Percentiles rank a stretch among this genome's conserved stretches.
These are phyloP conservation scores for Quercus phellos DNA, from an alignment of 331 rosid species.

Conservation along the genomic window DNA sequence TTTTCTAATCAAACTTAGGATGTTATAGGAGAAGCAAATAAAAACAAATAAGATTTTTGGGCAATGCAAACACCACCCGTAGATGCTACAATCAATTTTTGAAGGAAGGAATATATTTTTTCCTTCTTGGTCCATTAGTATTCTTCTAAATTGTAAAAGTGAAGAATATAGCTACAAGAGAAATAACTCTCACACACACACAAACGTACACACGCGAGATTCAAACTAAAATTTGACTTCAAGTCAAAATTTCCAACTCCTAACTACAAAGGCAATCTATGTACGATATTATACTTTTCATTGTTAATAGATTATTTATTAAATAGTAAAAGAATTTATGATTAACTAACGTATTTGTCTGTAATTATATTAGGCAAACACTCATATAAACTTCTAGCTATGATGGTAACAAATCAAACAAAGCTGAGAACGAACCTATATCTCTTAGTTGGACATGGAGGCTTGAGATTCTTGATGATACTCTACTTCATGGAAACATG, in stretches of 20 bases:
- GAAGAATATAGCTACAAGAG: not conserved
- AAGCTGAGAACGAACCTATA: constrained; percentile 38
- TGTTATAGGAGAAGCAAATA: too few relatives aligned
- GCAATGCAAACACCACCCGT: too few relatives aligned
- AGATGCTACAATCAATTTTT: not conserved
- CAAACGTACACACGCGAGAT: too few relatives aligned
- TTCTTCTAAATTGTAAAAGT: constrained; percentile 2
- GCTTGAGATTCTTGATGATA: constrained; percentile 29
- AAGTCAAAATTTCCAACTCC: too few relatives aligned
- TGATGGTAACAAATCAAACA: constrained; percentile 31
- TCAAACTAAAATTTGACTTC: too few relatives aligned
- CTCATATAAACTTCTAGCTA: constrained; percentile 32
- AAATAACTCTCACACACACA: too few relatives aligned
- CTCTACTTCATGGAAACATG: not conserved
- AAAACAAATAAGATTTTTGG: too few relatives aligned
- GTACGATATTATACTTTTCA: too few relatives aligned
- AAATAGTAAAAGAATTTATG: too few relatives aligned
- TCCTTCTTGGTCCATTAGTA: constrained; percentile 19
- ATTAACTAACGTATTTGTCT: too few relatives aligned
- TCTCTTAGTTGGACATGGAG: constrained; percentile 43
- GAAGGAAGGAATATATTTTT: not conserved
- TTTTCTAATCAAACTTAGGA: too few relatives aligned
- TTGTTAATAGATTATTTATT: too few relatives aligned
- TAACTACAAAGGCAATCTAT: constrained; percentile 1
- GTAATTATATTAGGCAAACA: constrained; percentile 29